These are phyloP conservation scores for Misopates orontium DNA, from an alignment of 257 asterid species.

Conservation along the genomic window DNA sequence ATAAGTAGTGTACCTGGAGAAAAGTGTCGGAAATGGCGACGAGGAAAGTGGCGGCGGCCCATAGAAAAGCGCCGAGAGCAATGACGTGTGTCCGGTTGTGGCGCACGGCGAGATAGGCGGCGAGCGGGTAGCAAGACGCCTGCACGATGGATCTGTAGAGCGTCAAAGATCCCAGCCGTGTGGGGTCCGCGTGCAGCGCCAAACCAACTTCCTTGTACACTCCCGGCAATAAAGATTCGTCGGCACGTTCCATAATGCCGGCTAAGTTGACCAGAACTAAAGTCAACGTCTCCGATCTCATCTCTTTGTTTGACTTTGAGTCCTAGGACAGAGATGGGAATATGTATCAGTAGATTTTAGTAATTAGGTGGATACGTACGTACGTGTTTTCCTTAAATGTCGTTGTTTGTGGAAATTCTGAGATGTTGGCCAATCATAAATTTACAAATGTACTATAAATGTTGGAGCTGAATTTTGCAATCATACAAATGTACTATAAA, in stretches of 20 bases:
- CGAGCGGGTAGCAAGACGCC: slow-evolving; percentile 82
- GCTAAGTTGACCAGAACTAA: slow-evolving; percentile 71
- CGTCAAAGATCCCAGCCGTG: slow-evolving; percentile 76
- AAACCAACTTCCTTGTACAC: slow-evolving; percentile 85
- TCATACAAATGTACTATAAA: too few species aligned
- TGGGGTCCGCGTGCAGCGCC: slow-evolving; percentile 83
- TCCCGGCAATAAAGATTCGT: slow-evolving; percentile 79
- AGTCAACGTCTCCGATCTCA: slow-evolving; percentile 57
- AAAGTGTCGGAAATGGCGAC: slow-evolving; percentile 72
- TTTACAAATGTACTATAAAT: too few species aligned
- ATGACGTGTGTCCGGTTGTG: slow-evolving; percentile 72
- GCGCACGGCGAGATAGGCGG: slow-evolving; percentile 70
- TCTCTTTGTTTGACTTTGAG: slow-evolving; percentile 2
- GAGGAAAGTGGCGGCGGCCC: slow-evolving; percentile 88
- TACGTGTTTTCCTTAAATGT: too few species aligned
- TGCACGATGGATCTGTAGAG: slow-evolving; percentile 80
- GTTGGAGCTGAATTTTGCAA: too few species aligned
- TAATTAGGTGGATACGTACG: too few species aligned
- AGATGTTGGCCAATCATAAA: too few species aligned
- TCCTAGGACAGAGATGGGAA: too few species aligned
- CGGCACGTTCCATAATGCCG: slow-evolving; percentile 91
- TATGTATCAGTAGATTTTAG: too few species aligned
- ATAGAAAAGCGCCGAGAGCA: slow-evolving; percentile 78
- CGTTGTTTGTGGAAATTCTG: too few species aligned
- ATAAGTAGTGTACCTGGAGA: slow-evolving; percentile 39